These are phyloP conservation scores for Candida sp. DNA, from an alignment of 1,139 yeast species.

Conservation along the genomic window DNA sequence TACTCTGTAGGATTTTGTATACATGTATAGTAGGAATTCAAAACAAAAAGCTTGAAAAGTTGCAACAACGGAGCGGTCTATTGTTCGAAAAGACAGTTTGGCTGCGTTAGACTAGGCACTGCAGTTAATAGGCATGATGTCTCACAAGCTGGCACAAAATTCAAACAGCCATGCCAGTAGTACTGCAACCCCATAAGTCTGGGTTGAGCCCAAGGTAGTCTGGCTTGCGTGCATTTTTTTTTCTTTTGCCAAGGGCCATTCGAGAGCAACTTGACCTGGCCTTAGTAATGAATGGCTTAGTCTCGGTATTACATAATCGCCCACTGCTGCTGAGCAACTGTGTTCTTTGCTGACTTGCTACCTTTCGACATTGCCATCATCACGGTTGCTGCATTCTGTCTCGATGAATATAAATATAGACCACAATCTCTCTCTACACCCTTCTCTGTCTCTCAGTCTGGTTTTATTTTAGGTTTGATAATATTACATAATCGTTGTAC, in stretches of 20 bases:
- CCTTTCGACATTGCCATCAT: no score
- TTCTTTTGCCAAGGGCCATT: neutral
- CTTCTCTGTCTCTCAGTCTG: no score
- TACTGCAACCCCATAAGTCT: neutral
- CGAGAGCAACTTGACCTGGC: neutral
- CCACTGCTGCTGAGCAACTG: no score
- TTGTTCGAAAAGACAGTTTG: neutral
- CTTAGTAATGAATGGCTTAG: neutral
- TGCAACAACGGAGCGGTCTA: neutral
- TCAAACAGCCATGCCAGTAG: neutral
- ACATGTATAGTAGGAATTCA: neutral
- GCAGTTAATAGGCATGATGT: neutral
- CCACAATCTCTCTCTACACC: no score
- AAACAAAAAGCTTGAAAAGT: neutral
- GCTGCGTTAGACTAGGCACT: neutral
- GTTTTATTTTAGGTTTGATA: no score
- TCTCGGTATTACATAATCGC: no score
- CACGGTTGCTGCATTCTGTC: no score
- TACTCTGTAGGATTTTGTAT: neutral
- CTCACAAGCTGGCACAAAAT: neutral
- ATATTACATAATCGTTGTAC: no score
- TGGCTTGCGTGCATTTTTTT: neutral
- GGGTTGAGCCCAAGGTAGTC: neutral
- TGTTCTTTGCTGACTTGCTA: no score
- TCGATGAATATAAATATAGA: no score